phyloP scores from a whole-genome alignment of 176 grass and related monocot genomes.

The Thalia dealbata region DNA sequence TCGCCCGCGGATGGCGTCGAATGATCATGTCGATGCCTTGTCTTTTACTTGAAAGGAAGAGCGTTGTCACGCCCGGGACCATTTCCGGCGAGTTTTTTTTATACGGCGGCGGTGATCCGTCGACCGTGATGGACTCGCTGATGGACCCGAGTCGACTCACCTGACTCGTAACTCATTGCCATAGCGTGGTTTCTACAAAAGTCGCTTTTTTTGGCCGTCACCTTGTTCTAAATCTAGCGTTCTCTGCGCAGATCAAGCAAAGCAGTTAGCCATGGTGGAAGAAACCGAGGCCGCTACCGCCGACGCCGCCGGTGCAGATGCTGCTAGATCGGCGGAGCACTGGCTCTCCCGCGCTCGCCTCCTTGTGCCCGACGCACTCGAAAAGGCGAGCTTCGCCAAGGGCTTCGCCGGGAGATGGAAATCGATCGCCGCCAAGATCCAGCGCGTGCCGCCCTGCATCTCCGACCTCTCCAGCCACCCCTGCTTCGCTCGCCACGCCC shows the following conservation, averaged over 20 bases:
- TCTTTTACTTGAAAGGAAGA: neutral
- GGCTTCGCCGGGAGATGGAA: conserved; percentile 19
- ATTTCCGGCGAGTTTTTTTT: neutral
- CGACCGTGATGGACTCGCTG: neutral
- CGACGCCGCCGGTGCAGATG: neutral
- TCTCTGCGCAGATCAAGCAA: neutral
- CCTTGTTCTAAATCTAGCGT: no score
- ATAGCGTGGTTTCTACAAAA: neutral
- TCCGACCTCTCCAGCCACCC: conserved; percentile 19
- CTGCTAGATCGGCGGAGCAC: neutral
- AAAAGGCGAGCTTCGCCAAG: neutral
- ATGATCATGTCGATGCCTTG: neutral
- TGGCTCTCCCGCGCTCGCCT: neutral
- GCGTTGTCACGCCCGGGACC: neutral
- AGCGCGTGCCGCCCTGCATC: conserved; percentile 11
- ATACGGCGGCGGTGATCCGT: neutral
- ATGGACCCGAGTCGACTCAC: neutral
- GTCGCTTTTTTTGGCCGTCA: neutral
- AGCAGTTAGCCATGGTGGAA: neutral
- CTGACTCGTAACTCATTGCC: neutral
- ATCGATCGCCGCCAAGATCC: conserved; percentile 8
- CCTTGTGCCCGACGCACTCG: neutral
- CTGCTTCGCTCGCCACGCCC: conserved; percentile 13
- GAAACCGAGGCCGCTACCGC: neutral
- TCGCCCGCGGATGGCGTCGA: neutral